Percentiles rank a stretch among this genome's conserved stretches.
Evolutionary conservation across 108 stramenopile species (phyloP).

Genomic region (Mayamaea pseudoterrestris): DNA sequence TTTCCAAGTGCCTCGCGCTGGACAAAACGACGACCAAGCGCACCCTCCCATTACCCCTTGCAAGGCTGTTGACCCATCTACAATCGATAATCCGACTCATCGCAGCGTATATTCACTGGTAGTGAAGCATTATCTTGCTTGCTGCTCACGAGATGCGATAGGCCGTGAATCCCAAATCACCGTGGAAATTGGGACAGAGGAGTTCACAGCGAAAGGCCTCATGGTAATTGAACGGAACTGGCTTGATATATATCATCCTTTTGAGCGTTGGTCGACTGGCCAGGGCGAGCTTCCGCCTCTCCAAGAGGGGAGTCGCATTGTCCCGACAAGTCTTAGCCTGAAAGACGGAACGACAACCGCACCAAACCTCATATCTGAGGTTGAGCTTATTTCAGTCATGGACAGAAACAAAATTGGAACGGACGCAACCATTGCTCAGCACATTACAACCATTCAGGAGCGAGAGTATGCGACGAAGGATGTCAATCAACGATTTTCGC

Average conservation of each 20-base stretch:
- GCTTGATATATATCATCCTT: slow-evolving; percentile 83
- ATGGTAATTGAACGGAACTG: slow-evolving; percentile 83
- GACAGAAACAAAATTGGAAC: slow-evolving; percentile 84
- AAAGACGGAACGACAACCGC: slow-evolving; percentile 66
- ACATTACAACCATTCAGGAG: slow-evolving; percentile 77
- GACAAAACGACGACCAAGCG: slow-evolving; percentile 90
- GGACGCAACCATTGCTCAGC: slow-evolving; percentile 89
- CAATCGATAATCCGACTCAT: slow-evolving; percentile 61
- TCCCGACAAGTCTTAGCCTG: slow-evolving; percentile 52
- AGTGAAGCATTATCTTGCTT: slow-evolving; percentile 95
- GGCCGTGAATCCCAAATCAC: slow-evolving; percentile 79
- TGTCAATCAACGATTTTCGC: slow-evolving; percentile 56
- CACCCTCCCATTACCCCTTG: slow-evolving; percentile 99
- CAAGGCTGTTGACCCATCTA: slow-evolving; percentile 75
- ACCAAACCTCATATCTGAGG: slow-evolving; percentile 62
- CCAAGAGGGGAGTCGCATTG: slow-evolving; percentile 56
- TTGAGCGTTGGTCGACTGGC: slow-evolving; percentile 84
- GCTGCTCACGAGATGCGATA: slow-evolving; percentile 89
- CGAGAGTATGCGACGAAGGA: slow-evolving; percentile 77
- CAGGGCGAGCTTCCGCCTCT: slow-evolving; percentile 70
- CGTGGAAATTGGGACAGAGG: slow-evolving; percentile 64
- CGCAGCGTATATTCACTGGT: slow-evolving; percentile 82
- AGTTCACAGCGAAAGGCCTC: slow-evolving; percentile 77
- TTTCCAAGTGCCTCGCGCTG: slow-evolving; percentile 72
- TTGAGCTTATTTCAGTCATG: slow-evolving; percentile 77